phyloP scores from a whole-genome alignment of 345 rosid species.

The Gossypium sturtianum region DNA sequence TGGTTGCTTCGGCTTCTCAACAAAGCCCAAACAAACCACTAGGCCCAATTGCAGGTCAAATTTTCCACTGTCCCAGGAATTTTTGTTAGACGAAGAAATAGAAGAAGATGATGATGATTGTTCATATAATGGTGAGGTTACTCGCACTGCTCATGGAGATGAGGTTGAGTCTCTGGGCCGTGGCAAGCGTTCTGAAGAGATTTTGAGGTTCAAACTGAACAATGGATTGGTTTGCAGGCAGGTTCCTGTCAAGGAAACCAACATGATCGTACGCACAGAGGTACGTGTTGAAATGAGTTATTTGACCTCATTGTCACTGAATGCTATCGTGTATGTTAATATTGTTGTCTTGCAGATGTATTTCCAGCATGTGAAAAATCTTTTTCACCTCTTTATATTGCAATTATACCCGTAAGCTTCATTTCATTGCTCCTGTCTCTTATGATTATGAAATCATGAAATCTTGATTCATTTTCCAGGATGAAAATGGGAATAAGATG shows the following conservation, averaged over 20 bases:
- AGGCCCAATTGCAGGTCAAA: slow-evolving; percentile 32
- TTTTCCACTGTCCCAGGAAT: slow-evolving; percentile 41
- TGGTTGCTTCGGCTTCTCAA: slow-evolving; percentile 73
- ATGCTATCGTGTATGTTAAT: neutral
- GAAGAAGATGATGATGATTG: slow-evolving; percentile 50
- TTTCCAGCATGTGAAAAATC: neutral
- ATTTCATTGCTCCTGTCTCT: neutral
- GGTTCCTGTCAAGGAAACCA: slow-evolving; percentile 82
- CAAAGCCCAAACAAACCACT: slow-evolving; percentile 32
- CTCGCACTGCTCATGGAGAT: slow-evolving; percentile 47
- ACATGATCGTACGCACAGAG: slow-evolving; percentile 75
- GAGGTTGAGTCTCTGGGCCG: slow-evolving; percentile 40
- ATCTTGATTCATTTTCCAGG: slow-evolving; percentile 39
- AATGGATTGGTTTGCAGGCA: slow-evolving; percentile 84
- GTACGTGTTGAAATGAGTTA: slow-evolving; percentile 25
- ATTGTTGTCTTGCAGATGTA: neutral
- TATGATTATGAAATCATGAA: neutral
- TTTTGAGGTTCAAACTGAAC: slow-evolving; percentile 58
- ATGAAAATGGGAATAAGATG: slow-evolving; percentile 85
- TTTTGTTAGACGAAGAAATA: slow-evolving; percentile 51
- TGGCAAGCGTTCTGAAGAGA: slow-evolving; percentile 63
- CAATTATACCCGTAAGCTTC: neutral
- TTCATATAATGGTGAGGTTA: slow-evolving; percentile 51
- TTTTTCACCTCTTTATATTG: neutral
- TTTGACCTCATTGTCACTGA: neutral